Conservation (phyloP, 495 filamentous ascomycete genomes). For the Podospora comata region DNA sequence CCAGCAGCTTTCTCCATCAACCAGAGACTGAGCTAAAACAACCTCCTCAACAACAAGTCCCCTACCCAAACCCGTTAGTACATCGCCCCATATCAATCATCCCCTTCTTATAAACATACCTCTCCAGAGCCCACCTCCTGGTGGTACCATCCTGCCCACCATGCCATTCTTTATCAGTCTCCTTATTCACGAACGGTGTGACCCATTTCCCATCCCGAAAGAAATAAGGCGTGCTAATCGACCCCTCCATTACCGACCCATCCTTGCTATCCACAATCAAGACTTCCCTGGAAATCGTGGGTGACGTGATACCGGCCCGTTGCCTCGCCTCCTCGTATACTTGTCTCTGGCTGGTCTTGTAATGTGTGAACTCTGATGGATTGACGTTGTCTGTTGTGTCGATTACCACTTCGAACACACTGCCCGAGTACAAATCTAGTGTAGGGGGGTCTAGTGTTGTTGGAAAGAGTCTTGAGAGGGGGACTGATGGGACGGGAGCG, state of each 20-base stretch:
- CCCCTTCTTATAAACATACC: conserved; percentile 28
- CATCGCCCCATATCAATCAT: not conserved
- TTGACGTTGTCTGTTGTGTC: conserved; percentile 49
- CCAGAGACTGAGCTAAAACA: conserved; percentile 53
- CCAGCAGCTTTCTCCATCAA: conserved; percentile 74
- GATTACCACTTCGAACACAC: conserved; percentile 51
- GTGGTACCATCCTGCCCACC: conserved; percentile 83
- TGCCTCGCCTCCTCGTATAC: conserved; percentile 63
- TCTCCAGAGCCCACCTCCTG: conserved; percentile 73
- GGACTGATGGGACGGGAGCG: conserved; percentile 46
- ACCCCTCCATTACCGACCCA: conserved; percentile 81
- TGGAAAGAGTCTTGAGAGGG: conserved; percentile 39
- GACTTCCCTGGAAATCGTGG: conserved; percentile 61
- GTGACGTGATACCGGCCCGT: conserved; percentile 51
- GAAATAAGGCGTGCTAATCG: conserved; percentile 77
- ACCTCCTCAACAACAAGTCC: conserved; percentile 59
- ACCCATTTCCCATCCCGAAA: conserved; percentile 64
- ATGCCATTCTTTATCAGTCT: conserved; percentile 35
- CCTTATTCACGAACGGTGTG: conserved; percentile 52
- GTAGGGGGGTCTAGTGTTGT: not conserved
- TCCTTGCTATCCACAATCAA: conserved; percentile 61
- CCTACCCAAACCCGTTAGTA: conserved; percentile 29
- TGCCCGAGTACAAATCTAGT: not conserved
- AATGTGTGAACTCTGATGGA: conserved; percentile 64
- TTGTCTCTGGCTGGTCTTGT: conserved; percentile 68